phyloP scores from a whole-genome alignment of 129 eudicot species.

The Glebionis coronaria region DNA sequence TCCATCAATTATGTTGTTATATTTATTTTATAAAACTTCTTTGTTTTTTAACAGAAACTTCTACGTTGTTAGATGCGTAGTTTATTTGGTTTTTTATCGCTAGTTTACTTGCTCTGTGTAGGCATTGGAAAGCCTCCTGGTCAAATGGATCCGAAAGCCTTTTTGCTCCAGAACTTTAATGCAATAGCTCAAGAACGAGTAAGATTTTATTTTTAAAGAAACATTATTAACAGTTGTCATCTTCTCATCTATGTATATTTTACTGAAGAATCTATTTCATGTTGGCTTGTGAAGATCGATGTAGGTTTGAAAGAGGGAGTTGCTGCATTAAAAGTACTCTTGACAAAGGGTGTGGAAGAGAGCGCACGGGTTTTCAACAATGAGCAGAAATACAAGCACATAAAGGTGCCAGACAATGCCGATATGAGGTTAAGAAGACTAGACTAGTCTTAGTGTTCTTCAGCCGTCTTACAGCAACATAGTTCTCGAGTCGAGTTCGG shows the following conservation, averaged over 20 bases:
- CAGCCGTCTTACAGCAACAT: not conserved
- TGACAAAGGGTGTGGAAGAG: constrained; percentile 59
- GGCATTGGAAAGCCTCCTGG: constrained; percentile 96
- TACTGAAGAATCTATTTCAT: not conserved
- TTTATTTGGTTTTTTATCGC: not conserved
- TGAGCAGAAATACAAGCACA: constrained; percentile 81
- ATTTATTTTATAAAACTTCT: too few species aligned
- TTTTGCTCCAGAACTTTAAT: constrained; percentile 88
- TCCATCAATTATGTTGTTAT: not conserved
- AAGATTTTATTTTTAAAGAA: constrained; percentile 17
- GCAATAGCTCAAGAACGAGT: constrained; percentile 77
- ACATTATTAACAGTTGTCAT: not conserved
- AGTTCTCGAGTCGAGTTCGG: too few species aligned
- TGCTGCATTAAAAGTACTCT: constrained; percentile 44
- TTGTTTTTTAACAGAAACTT: too few species aligned
- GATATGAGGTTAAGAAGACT: constrained; percentile 19
- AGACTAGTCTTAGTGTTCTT: not conserved
- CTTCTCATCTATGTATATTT: not conserved
- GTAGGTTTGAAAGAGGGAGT: constrained; percentile 75
- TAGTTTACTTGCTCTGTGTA: constrained; percentile 10
- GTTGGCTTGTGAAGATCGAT: constrained; percentile 51
- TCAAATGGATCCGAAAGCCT: constrained; percentile 98
- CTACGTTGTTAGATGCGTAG: constrained; percentile 3
- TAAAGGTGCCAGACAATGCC: constrained; percentile 49
- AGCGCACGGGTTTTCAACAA: constrained; percentile 56